Evolutionary conservation across 352 stramenopile genomes (phyloP), one percentile per base, ranked within the genome.

Genomic region (Heterotrichella gracilis): DNA sequence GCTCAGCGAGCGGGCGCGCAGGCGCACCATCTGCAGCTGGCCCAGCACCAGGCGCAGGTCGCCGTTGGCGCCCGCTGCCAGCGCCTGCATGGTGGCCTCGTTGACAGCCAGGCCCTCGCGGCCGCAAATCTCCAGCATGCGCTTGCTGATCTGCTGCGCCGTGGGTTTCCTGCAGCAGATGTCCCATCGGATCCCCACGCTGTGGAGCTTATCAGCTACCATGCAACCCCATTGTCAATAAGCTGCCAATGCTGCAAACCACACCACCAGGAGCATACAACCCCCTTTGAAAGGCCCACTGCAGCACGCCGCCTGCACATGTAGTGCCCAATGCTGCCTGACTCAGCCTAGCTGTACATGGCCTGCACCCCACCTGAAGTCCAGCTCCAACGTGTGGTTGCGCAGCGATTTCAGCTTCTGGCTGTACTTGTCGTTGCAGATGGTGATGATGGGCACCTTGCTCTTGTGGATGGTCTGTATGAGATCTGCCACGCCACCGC

Each of bases 391-490:
- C 76, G 90, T 95, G 77, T 96, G 84, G 72, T 94, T 94, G n/a
- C 86, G 82, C 3, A 98, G 78, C 25, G 85, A 90, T 0, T 84
- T 83, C 64, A 91, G 82, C 69, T 97, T 96, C 41, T 83, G 82
- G 70, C 81, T 92, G 74, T 95, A 85, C 0, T 90, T 83, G 76
- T 99, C 93, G 73, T 99, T 98, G 78, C 93, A 99, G 75, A 99
- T 98, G 74, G 90, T 97, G 77, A 99, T 96, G 72, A 99, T 96
- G 3, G 93, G 93, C 66, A 92, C 90, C 77, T 93, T 94, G 64
- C 81, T 92, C 71, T 90, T 92, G 77, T 97, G 97, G 73, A 99
- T 97, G 69, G 97, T 85, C 76, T 89, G 79, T 74, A 98, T 97
- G 17, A 99, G 77, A 78, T 97, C 91, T n/a, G 83, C 80, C 4